phyloP scores from a whole-genome alignment of 208 protist species.

The Leishmania lainsoni region DNA sequence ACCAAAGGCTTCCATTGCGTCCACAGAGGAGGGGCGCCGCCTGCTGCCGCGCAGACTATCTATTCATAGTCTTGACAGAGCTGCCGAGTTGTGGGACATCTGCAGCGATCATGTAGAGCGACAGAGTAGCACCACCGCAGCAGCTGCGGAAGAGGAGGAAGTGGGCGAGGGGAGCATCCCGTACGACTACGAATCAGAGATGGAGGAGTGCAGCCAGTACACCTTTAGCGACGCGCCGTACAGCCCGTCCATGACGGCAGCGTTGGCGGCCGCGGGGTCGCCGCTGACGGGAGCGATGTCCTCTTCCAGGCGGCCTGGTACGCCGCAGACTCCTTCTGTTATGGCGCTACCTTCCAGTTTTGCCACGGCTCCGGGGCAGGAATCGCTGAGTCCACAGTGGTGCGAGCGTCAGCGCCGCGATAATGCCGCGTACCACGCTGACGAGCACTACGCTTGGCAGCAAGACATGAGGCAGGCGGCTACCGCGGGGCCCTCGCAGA shows the following conservation, averaged over 20 bases:
- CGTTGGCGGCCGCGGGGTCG: slow-evolving; percentile 16
- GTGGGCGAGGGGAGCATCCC: slow-evolving; percentile 26
- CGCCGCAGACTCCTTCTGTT: slow-evolving; percentile 6
- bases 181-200: slow-evolving; percentile 65
- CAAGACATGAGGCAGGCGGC: slow-evolving; percentile 29
- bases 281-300: slow-evolving; percentile 6
- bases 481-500: slow-evolving; percentile 19
- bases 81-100: neutral
- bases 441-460: slow-evolving; percentile 31
- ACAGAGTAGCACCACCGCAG: neutral
- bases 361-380: neutral
- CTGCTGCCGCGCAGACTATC: neutral
- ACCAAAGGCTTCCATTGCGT: neutral
- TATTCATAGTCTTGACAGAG: neutral
- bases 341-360: slow-evolving; percentile 2
- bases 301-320: slow-evolving; percentile 9
- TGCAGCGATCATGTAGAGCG: neutral
- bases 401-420: slow-evolving; percentile 25
- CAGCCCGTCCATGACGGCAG: slow-evolving; percentile 23
- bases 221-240: slow-evolving; percentile 56
- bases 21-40: slow-evolving; percentile 3
- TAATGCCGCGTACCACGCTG: slow-evolving; percentile 21
- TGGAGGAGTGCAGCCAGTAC: slow-evolving; percentile 62
- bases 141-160: neutral
- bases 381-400: slow-evolving; percentile 21